These are phyloP conservation scores for Apiospora saccharicola DNA, from an alignment of 2,329 filamentous ascomycete species.

Conservation along the genomic window DNA sequence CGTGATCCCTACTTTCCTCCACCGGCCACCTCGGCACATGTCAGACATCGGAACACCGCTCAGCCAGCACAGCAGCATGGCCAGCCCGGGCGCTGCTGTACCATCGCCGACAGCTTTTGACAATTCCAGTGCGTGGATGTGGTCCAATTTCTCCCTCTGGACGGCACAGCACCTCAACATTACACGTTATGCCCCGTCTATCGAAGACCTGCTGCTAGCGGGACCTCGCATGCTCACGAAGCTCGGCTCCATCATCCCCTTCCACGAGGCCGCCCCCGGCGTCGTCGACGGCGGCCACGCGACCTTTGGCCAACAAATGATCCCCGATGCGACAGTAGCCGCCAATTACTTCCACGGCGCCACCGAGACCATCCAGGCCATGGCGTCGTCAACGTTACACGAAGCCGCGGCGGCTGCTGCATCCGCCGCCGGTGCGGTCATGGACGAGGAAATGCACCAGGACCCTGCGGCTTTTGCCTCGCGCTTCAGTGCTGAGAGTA, in stretches of 20 bases:
- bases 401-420: constrained; percentile 47
- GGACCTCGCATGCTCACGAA: constrained; percentile 75
- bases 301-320: constrained; percentile 45
- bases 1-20: constrained; percentile 18
- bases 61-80: constrained; percentile 34
- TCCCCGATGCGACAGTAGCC: constrained; percentile 43
- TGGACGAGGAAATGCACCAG: constrained; percentile 53
- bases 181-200: constrained; percentile 66
- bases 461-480: constrained; percentile 51
- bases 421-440: constrained; percentile 44
- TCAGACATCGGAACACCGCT: constrained; percentile 9
- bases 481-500: constrained; percentile 63
- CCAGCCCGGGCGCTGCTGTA: constrained; percentile 39
- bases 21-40: constrained; percentile 17
- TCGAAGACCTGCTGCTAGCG: constrained; percentile 73
- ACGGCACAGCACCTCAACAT: constrained; percentile 59
- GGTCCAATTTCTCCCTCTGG: constrained; percentile 65
- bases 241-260: constrained; percentile 63
- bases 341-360: constrained; percentile 49
- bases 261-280: constrained; percentile 67
- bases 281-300: constrained; percentile 57
- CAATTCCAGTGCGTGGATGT: constrained; percentile 55
- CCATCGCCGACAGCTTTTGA: constrained; percentile 45
- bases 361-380: constrained; percentile 47
- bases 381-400: background rate